Evolutionary conservation across 2,329 filamentous ascomycete genomes (phyloP).

Genomic region (Lasiodiplodia sp.): DNA sequence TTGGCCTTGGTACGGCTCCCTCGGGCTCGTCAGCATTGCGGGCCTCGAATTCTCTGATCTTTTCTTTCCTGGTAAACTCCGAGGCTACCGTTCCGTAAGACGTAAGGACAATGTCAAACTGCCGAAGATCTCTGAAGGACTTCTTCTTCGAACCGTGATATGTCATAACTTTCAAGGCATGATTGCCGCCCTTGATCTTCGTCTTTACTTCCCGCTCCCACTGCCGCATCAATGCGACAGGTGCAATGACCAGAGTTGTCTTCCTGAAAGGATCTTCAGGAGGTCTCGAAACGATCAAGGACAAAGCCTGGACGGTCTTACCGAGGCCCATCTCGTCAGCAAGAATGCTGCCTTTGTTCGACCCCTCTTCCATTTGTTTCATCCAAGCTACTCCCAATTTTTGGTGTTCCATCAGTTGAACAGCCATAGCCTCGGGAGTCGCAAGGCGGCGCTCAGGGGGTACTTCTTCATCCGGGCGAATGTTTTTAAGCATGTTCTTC

Average conservation of each 20-base stretch:
- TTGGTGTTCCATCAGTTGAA: slow-evolving; percentile 80
- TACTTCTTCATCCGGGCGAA: slow-evolving; percentile 45
- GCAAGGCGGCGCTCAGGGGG: slow-evolving; percentile 66
- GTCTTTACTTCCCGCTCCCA: slow-evolving; percentile 82
- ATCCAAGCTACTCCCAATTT: slow-evolving; percentile 80
- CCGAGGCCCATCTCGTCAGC: slow-evolving; percentile 85
- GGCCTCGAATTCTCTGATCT: slow-evolving; percentile 82
- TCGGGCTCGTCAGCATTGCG: slow-evolving; percentile 86
- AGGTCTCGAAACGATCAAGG: slow-evolving; percentile 75
- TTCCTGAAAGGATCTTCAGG: slow-evolving; percentile 65
- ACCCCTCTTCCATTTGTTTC: slow-evolving; percentile 74
- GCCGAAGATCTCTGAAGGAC: slow-evolving; percentile 67
- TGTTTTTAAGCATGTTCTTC: slow-evolving; percentile 38
- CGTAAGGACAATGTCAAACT: slow-evolving; percentile 78
- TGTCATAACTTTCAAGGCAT: slow-evolving; percentile 70
- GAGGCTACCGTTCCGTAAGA: slow-evolving; percentile 74
- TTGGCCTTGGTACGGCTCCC: slow-evolving; percentile 82
- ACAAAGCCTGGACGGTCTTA: slow-evolving; percentile 83
- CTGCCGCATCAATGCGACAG: slow-evolving; percentile 80
- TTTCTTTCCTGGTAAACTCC: slow-evolving; percentile 21
- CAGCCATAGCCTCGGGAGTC: slow-evolving; percentile 73
- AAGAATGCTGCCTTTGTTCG: slow-evolving; percentile 69
- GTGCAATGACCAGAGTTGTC: slow-evolving; percentile 84
- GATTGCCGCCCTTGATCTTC: slow-evolving; percentile 65
- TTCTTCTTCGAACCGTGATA: slow-evolving; percentile 70